phyloP scores from a whole-genome alignment of 345 rosid genomes.

The Erucastrum elatum region DNA sequence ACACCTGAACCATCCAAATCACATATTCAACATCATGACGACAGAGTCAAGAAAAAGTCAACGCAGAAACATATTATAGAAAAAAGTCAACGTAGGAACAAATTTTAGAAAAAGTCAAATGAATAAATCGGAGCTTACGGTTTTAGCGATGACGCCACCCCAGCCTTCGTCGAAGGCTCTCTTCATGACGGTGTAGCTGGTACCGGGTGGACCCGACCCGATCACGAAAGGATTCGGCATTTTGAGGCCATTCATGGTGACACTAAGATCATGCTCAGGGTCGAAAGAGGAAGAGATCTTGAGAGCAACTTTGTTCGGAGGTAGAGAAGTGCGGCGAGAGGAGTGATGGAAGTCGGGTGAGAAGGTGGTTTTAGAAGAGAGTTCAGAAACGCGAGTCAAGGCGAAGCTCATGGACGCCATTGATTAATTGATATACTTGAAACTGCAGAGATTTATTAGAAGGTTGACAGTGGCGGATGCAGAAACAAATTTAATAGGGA shows the following conservation, averaged over 20 bases:
- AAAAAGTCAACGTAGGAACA: neutral
- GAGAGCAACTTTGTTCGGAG: slow-evolving; percentile 56
- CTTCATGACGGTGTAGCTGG: slow-evolving; percentile 96
- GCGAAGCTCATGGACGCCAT: slow-evolving; percentile 60
- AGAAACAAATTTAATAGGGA: no score
- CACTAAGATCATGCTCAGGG: slow-evolving; percentile 83
- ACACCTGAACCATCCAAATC: slow-evolving; percentile 57
- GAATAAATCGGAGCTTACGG: slow-evolving; percentile 50
- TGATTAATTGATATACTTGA: slow-evolving; percentile 63
- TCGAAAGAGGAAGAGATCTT: slow-evolving; percentile 47
- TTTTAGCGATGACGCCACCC: slow-evolving; percentile 98
- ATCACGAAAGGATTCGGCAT: slow-evolving; percentile 96
- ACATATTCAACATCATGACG: slow-evolving; percentile 46
- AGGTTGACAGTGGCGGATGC: no score
- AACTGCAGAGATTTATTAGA: slow-evolving; percentile 38
- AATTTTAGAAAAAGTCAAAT: neutral
- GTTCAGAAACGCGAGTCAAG: slow-evolving; percentile 48
- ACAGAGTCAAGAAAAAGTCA: slow-evolving; percentile 24
- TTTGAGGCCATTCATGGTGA: slow-evolving; percentile 77
- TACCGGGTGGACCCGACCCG: slow-evolving; percentile 98
- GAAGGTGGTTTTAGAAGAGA: slow-evolving; percentile 34
- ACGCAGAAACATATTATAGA: neutral
- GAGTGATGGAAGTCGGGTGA: slow-evolving; percentile 38
- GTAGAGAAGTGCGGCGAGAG: slow-evolving; percentile 32
- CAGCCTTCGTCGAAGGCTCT: slow-evolving; percentile 98